Conservation (phyloP, 805 yeast species). For the Schwanniomyces occidentalis region DNA sequence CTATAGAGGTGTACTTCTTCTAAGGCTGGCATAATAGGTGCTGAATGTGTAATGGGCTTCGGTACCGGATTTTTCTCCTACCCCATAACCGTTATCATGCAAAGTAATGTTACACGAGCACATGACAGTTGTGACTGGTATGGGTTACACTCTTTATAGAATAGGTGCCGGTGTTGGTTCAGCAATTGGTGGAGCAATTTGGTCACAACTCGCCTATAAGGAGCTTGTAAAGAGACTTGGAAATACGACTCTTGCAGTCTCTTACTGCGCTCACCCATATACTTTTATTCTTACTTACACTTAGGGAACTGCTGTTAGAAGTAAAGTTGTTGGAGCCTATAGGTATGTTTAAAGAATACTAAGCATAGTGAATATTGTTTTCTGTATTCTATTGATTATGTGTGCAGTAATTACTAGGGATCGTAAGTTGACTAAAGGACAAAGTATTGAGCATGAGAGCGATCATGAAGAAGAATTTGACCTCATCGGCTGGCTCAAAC, state of each 20-base stretch:
- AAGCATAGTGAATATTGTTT: constrained; percentile 45
- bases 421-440: constrained; percentile 4
- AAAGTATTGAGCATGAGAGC: neutral
- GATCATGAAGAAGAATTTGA: constrained; percentile 1
- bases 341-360: constrained; percentile 55
- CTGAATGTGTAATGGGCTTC: constrained; percentile 16
- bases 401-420: constrained; percentile 5
- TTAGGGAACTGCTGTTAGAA: constrained; percentile 63
- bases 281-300: constrained; percentile 44
- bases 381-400: constrained; percentile 8
- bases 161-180: constrained; percentile 21
- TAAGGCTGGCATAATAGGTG: constrained; percentile 19
- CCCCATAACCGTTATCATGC: constrained; percentile 16
- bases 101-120: constrained; percentile 18
- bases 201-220: constrained; percentile 12
- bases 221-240: constrained; percentile 1
- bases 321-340: constrained; percentile 55
- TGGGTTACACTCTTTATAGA: constrained; percentile 15
- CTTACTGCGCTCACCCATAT: constrained; percentile 54
- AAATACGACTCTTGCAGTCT: constrained; percentile 29
- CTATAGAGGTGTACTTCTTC: constrained; percentile 44
- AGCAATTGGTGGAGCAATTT: constrained; percentile 20
- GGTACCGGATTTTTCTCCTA: constrained; percentile 22
- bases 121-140: constrained; percentile 17
- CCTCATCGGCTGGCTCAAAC: neutral